A percentile compares a stretch with the other conserved stretches of the same genome.
phyloP scores from a whole-genome alignment of 768 basidiomycete genomes.

The Lactarius vividus region DNA sequence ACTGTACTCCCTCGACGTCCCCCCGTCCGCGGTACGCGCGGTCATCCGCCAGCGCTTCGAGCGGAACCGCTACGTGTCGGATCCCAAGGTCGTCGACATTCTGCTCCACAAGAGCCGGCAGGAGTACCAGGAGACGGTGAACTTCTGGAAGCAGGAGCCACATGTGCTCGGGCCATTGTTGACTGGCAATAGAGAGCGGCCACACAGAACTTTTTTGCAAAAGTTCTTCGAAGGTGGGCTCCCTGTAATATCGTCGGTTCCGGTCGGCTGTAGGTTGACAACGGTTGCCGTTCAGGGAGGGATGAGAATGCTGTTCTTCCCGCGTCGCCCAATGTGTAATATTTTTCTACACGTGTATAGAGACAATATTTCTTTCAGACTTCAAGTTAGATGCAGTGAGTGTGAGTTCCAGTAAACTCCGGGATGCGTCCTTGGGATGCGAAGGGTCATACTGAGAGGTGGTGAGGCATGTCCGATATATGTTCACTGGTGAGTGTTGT shows the following conservation, averaged over 20 bases:
- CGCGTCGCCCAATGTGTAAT: constrained; percentile 34
- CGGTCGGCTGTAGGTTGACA: constrained; percentile 5
- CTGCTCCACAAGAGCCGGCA: constrained; percentile 79
- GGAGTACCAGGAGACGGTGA: constrained; percentile 94
- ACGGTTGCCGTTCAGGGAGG: constrained; percentile 47
- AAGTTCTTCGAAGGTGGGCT: constrained; percentile 79
- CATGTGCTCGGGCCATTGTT: constrained; percentile 74
- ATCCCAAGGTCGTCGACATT: constrained; percentile 80
- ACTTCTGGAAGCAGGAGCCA: constrained; percentile 88
- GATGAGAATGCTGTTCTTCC: constrained; percentile 72
- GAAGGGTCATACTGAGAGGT: neutral
- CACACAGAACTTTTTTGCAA: constrained; percentile 65
- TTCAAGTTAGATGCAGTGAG: constrained; percentile 6
- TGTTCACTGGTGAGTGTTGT: constrained; percentile 10
- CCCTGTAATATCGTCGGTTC: neutral
- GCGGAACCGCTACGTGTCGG: constrained; percentile 75
- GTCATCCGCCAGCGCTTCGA: constrained; percentile 87
- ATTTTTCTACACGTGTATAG: constrained; percentile 17
- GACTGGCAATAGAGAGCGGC: constrained; percentile 43
- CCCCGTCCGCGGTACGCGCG: constrained; percentile 74
- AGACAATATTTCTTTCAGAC: constrained; percentile 11
- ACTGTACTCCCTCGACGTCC: constrained; percentile 78
- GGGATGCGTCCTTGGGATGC: neutral
- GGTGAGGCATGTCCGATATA: neutral
- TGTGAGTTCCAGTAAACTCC: neutral